phyloP scores from a whole-genome alignment of 2,329 filamentous ascomycete genomes.

The Colletotrichum lentis region DNA sequence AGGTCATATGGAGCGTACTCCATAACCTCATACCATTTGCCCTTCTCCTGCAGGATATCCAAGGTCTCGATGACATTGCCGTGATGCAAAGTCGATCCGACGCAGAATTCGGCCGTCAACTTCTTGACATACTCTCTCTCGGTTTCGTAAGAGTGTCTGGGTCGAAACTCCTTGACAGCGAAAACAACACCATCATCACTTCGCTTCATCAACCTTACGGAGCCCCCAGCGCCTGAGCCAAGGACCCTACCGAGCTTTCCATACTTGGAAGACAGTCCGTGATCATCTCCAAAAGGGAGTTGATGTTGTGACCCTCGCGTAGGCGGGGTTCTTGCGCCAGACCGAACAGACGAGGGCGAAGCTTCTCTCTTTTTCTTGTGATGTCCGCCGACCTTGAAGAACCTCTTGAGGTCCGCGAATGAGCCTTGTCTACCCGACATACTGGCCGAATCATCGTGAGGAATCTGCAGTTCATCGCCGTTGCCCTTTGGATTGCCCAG shows the following conservation, averaged over 20 bases:
- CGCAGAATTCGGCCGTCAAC: slow-evolving; percentile 96
- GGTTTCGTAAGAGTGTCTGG: slow-evolving; percentile 90
- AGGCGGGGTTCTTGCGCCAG: slow-evolving; percentile 58
- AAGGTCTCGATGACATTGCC: slow-evolving; percentile 98
- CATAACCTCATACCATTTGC: slow-evolving; percentile 98
- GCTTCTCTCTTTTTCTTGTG: slow-evolving; percentile 74
- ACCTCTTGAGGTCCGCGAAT: slow-evolving; percentile 95
- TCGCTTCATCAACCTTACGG: slow-evolving; percentile 91
- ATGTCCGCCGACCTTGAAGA: slow-evolving; percentile 82
- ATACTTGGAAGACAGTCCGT: slow-evolving; percentile 89
- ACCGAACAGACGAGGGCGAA: slow-evolving; percentile 66
- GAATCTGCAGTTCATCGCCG: slow-evolving; percentile 55
- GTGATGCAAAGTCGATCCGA: slow-evolving; percentile 94
- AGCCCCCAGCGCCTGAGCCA: slow-evolving; percentile 92
- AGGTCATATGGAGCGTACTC: slow-evolving; percentile 96
- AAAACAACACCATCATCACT: slow-evolving; percentile 93
- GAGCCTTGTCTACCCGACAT: slow-evolving; percentile 72
- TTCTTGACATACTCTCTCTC: slow-evolving; percentile 98
- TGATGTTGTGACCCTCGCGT: slow-evolving; percentile 62
- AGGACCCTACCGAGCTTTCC: slow-evolving; percentile 95
- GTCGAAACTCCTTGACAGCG: slow-evolving; percentile 95
- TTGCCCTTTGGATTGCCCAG: slow-evolving; percentile 51
- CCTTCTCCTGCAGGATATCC: slow-evolving; percentile 94
- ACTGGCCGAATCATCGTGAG: slow-evolving; percentile 56
- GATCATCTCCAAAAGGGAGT: slow-evolving; percentile 92